Conservation (phyloP, 2,329 filamentous ascomycete species). For the Beauveria asiatica region DNA sequence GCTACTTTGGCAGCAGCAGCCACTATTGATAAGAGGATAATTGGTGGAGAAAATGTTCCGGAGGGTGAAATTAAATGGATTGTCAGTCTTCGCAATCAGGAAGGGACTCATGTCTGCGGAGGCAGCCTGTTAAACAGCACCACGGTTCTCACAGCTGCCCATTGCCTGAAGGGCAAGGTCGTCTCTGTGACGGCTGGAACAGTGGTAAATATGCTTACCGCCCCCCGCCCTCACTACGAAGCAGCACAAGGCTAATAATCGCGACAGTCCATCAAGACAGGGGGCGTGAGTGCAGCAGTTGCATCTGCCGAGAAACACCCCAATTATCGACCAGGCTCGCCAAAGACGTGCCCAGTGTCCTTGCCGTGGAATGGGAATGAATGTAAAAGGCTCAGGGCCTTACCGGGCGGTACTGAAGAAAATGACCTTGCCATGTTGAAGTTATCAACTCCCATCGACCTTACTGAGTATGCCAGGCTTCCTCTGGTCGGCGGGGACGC, state of each 20-base stretch:
- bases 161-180: background rate
- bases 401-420: background rate
- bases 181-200: background rate
- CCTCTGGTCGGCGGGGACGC: background rate
- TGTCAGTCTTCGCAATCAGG: background rate
- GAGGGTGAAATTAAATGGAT: background rate
- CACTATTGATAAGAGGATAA: background rate
- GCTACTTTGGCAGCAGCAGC: background rate
- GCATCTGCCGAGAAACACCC: background rate
- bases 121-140: background rate
- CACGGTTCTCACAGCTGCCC: background rate
- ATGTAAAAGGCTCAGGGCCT: background rate
- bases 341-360: too few relatives aligned
- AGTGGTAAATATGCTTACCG: background rate
- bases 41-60: background rate
- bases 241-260: background rate
- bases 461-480: background rate
- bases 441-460: background rate
- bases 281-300: background rate
- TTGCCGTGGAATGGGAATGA: background rate
- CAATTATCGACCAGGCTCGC: background rate
- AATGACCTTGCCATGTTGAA: background rate
- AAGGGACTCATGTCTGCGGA: background rate
- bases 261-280: background rate
- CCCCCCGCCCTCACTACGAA: too few relatives aligned